Conservation (phyloP, 345 rosid species). For the Corchorus capsularis region DNA sequence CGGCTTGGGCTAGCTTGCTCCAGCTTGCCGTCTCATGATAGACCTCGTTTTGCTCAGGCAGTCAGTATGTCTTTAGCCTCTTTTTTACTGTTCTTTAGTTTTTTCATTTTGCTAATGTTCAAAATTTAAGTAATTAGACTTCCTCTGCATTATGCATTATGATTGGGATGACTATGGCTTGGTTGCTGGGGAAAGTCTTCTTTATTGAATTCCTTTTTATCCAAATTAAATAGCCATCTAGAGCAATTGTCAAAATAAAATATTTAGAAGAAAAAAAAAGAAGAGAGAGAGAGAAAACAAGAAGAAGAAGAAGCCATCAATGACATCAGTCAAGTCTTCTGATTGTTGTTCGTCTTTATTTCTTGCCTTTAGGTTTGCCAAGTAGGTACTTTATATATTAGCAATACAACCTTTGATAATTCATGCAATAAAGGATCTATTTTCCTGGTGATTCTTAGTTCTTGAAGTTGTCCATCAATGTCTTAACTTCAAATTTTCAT, state of each 20-base stretch:
- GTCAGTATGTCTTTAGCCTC: conserved; percentile 57
- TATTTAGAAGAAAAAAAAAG: no score
- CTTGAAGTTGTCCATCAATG: conserved; percentile 3
- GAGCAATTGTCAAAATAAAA: no score
- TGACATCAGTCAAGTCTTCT: not conserved
- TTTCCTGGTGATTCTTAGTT: not conserved
- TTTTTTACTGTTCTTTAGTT: not conserved
- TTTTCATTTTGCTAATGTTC: conserved; percentile 2
- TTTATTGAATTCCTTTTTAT: not conserved
- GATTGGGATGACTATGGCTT: not conserved
- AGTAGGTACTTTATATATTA: not conserved
- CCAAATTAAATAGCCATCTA: not conserved
- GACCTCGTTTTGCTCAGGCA: conserved; percentile 91
- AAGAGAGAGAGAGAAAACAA: no score
- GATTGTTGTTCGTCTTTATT: not conserved
- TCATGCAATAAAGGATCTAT: not conserved
- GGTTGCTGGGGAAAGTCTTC: not conserved
- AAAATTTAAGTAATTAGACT: conserved; percentile 5
- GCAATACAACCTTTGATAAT: not conserved
- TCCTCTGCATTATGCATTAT: not conserved
- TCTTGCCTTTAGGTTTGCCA: conserved; percentile 8
- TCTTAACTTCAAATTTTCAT: not conserved
- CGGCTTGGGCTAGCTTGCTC: conserved; percentile 82
- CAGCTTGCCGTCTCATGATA: conserved; percentile 63
- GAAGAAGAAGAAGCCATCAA: not conserved